Percentiles rank a stretch among this genome's conserved stretches.
Evolutionary conservation across 805 yeast genomes (phyloP).

Genomic region (Priceomyces haplophilus): DNA sequence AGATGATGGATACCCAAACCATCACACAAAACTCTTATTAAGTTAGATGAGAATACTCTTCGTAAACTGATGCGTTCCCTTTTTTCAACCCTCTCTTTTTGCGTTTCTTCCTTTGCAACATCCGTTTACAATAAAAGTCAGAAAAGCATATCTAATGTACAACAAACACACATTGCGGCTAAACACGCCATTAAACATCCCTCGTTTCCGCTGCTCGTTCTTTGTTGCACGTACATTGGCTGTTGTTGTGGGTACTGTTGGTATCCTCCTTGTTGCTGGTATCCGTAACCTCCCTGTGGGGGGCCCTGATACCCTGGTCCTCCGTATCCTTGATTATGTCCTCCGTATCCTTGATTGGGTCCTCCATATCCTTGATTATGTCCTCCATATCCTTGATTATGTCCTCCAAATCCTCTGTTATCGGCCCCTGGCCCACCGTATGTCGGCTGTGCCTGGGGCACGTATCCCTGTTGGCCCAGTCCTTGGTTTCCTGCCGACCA

Average conservation of each 20-base stretch:
- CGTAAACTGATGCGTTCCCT: too few species aligned
- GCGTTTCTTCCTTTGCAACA: too few species aligned
- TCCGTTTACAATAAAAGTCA: slow-evolving; percentile 4
- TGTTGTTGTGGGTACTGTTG: slow-evolving; percentile 43
- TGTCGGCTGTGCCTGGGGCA: slow-evolving; percentile 23
- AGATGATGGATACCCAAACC: too few species aligned
- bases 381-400: slow-evolving; percentile 17
- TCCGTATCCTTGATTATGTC: not conserved
- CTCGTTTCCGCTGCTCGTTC: slow-evolving; percentile 18
- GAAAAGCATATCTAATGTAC: slow-evolving; percentile 31
- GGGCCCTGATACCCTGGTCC: slow-evolving; percentile 13
- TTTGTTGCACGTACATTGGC: slow-evolving; percentile 44
- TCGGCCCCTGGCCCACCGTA: slow-evolving; percentile 12
- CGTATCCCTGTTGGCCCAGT: slow-evolving; percentile 13
- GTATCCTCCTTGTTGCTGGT: slow-evolving; percentile 32
- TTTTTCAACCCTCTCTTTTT: too few species aligned
- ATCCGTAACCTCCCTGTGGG: slow-evolving; percentile 17
- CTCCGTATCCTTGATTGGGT: slow-evolving; percentile 11
- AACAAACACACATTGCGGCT: slow-evolving; percentile 42
- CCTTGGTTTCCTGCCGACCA: slow-evolving; percentile 15
- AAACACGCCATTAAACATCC: slow-evolving; percentile 41
- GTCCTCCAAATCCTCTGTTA: slow-evolving; percentile 24
- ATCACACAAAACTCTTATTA: too few species aligned
- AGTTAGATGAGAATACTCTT: too few species aligned
- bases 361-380: slow-evolving; percentile 20